Conservation (phyloP, 441 rosid species). For the Croton laevigatus region DNA sequence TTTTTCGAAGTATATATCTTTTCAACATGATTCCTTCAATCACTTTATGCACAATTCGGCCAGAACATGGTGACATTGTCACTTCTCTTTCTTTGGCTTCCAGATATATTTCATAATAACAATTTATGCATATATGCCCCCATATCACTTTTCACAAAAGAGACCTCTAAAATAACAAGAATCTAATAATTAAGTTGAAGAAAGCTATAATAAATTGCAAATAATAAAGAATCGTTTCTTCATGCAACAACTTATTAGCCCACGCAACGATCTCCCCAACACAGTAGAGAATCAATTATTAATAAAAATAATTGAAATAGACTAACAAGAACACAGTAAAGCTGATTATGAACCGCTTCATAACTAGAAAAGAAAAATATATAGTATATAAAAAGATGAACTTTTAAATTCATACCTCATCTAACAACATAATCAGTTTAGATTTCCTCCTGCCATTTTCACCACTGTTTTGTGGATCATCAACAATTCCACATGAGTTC, state of each 20-base stretch:
- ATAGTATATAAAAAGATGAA: too few relatives aligned
- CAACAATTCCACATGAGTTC: conserved; percentile 29
- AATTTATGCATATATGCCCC: conserved; percentile 54
- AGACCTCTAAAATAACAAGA: conserved; percentile 35
- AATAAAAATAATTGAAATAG: conserved; percentile 9
- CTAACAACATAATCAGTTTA: conserved; percentile 74
- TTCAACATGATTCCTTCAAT: conserved; percentile 41
- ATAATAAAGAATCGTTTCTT: conserved; percentile 18
- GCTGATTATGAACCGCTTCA: not conserved
- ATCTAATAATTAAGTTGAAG: conserved; percentile 31
- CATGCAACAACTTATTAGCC: conserved; percentile 33
- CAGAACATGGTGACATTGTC: conserved; percentile 31
- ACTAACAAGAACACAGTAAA: not conserved
- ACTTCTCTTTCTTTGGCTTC: conserved; percentile 37
- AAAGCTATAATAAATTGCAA: conserved; percentile 22
- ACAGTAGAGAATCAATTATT: conserved; percentile 19
- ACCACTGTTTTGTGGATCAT: conserved; percentile 30
- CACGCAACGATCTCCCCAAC: conserved; percentile 20
- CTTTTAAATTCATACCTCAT: conserved; percentile 51
- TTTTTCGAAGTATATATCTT: conserved; percentile 33
- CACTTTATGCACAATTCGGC: conserved; percentile 35
- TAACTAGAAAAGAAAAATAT: too few relatives aligned
- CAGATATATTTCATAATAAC: conserved; percentile 30
- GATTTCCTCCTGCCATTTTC: conserved; percentile 68
- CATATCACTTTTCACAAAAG: conserved; percentile 41